Evolutionary conservation across 306 rosid genomes (phyloP), one percentile per base, ranked within the genome.

Genomic region (Sicyos baderoa): DNA sequence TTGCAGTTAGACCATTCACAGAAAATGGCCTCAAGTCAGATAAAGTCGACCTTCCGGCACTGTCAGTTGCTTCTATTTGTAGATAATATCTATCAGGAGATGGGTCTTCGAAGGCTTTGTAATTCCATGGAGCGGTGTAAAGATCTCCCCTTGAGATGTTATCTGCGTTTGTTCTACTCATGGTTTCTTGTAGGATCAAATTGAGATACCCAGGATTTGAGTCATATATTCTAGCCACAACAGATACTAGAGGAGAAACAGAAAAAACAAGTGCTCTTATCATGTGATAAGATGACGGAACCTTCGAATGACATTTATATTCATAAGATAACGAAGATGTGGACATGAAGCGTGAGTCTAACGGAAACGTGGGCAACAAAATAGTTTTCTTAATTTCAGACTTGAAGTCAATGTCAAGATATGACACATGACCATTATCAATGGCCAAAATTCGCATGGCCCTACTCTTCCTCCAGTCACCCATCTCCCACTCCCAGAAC

Each of bases 401-500:
- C 79, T 77, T 86, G 74, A 90, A 80, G 87, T 86, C 97, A 73
- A 86, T 55, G 76, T 93, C 99, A 73, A 82, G 78, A 72, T 77
- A 84, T 52, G 96, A 90, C 80, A 90, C 87, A 68, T 72, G 85
- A 37, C 96, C 99, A 55, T 64, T 75, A 79, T 93, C 99, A 74
- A 90, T 85, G 83, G 97, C 95, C 79, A 93, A 68, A 78, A 93
- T 77, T 72, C 96, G 85, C 83, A 93, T 62, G 75, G 82, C 82
- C 84, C 94, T 84, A 68, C 79, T 88, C 86, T 70, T 89, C 87
- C 97, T 85, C 94, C 97, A 93, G 75, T 90, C 99, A 22, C 97
- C 99, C 91, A 86, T 90, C 84, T 90, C 97, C 99, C 99, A 93
- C 79, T 93, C 99, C 97, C 97, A 90, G 70, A 93, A 93, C 67